Percentiles rank a stretch among this genome's conserved stretches.
Evolutionary conservation across 768 basidiomycete species (phyloP).

Genomic region (Postia placenta): DNA sequence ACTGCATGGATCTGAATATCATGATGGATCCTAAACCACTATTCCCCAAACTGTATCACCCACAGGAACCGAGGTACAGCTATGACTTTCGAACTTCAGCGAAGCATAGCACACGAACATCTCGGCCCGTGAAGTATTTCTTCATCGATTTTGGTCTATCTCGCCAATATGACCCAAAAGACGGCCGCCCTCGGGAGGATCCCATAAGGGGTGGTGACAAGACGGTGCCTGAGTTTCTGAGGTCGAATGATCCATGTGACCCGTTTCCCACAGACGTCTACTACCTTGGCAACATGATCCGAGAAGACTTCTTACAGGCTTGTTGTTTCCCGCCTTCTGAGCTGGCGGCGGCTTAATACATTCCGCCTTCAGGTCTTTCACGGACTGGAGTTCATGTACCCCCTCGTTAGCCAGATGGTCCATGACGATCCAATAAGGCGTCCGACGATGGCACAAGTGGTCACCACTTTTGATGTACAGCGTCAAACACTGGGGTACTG

Average conservation of each 20-base stretch:
- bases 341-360: not conserved
- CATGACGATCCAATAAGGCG: constrained; percentile 26
- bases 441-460: constrained; percentile 26
- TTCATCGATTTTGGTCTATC: constrained; percentile 34
- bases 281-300: constrained; percentile 16
- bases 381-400: constrained; percentile 27
- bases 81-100: constrained; percentile 19
- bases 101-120: constrained; percentile 24
- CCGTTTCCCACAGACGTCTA: constrained; percentile 17
- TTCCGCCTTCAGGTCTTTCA: constrained; percentile 1
- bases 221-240: constrained; percentile 28
- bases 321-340: not conserved
- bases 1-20: constrained; percentile 12
- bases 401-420: constrained; percentile 27
- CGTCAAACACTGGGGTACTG: constrained; percentile 12
- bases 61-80: constrained; percentile 11
- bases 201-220: constrained; percentile 36
- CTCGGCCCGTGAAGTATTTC: constrained; percentile 25
- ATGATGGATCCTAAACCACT: constrained; percentile 13
- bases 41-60: constrained; percentile 5
- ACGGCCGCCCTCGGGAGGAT: constrained; percentile 20
- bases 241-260: constrained; percentile 9
- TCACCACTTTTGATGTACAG: constrained; percentile 21
- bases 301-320: constrained; percentile 9
- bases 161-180: constrained; percentile 21